Percentiles rank a stretch among this genome's conserved stretches.
phyloP scores from a whole-genome alignment of 1,284 basidiomycete genomes.

The Pseudozyma thailandica region DNA sequence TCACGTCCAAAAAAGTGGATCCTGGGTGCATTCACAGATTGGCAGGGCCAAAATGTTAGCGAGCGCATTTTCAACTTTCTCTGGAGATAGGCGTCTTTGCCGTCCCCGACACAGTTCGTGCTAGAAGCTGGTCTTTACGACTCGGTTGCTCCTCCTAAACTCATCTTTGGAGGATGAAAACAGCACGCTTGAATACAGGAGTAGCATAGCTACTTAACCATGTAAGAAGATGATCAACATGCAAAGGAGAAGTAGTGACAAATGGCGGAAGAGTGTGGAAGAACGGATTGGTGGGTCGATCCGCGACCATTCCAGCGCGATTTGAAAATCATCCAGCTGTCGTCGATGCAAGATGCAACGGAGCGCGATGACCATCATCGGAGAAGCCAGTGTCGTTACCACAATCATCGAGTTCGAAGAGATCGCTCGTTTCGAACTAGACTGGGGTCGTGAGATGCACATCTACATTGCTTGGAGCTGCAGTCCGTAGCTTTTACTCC shows the following conservation, averaged over 20 bases:
- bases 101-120: conserved; percentile 12
- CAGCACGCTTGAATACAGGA: neutral
- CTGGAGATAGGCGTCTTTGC: neutral
- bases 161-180: neutral
- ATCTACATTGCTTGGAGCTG: too few species aligned
- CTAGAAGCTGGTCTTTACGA: conserved; percentile 24
- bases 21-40: neutral
- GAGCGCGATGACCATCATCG: neutral
- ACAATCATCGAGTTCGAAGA: too few species aligned
- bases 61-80: conserved; percentile 5
- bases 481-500: too few species aligned
- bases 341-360: neutral
- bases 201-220: neutral
- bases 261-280: neutral
- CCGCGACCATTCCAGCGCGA: conserved; percentile 3
- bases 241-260: too few species aligned
- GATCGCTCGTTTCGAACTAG: too few species aligned
- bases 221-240: neutral
- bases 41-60: neutral
- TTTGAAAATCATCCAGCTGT: too few species aligned
- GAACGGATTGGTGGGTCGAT: neutral
- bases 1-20: conserved; percentile 5
- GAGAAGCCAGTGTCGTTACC: too few species aligned
- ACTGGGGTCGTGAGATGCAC: too few species aligned
- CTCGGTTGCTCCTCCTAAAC: neutral